Evolutionary conservation across 78 protist species (phyloP).

Genomic region (Dictyostelium brefeldianum): DNA sequence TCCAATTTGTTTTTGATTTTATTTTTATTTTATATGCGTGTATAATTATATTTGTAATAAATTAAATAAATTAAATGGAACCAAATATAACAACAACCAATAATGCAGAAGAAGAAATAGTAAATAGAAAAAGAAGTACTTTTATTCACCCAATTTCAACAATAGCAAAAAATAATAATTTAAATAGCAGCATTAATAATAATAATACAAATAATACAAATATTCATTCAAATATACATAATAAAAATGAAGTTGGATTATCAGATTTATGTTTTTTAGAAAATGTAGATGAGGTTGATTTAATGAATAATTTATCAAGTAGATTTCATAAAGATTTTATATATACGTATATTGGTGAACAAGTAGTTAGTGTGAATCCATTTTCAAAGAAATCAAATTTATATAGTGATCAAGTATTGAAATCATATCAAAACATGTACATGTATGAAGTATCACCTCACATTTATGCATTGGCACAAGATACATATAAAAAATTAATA

Average conservation of each 20-base stretch:
- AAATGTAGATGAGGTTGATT: background rate
- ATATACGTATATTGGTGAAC: constrained; percentile 65
- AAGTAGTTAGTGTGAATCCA: constrained; percentile 65
- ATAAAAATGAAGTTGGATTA: constrained; percentile 19
- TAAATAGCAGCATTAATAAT: background rate
- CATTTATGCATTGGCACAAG: constrained; percentile 90
- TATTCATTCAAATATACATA: background rate
- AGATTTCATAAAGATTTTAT: constrained; percentile 29
- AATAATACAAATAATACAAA: background rate
- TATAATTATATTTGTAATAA: no score
- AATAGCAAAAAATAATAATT: no score
- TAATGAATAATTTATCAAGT: constrained; percentile 12
- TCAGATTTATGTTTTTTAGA: constrained; percentile 62
- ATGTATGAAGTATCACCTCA: constrained; percentile 85
- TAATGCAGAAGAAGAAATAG: background rate
- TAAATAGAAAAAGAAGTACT: background rate
- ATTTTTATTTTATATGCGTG: no score
- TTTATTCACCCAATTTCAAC: background rate
- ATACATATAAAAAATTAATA: constrained; percentile 69
- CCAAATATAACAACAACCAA: background rate
- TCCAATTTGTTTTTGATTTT: no score
- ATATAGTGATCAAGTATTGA: background rate
- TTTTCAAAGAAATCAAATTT: background rate
- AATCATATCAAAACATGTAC: constrained; percentile 54
- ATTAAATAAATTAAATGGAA: background rate